A percentile compares a stretch with the other conserved stretches of the same genome.
Conservation (phyloP, 225 moss, liverwort and hornwort genomes). For the Pleurozium schreberi region DNA sequence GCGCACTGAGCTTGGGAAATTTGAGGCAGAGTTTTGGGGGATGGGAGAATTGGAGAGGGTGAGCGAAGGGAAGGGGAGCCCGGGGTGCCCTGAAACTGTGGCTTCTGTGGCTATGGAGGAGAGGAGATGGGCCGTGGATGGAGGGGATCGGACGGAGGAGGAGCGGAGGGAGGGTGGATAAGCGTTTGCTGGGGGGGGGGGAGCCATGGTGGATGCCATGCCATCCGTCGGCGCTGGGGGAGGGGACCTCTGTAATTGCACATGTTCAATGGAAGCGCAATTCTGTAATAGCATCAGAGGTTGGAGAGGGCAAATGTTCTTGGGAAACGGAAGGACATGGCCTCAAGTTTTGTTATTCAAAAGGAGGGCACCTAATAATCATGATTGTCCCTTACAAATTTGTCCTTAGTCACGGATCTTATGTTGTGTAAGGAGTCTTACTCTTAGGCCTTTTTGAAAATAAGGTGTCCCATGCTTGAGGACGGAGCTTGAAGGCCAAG, state of each 20-base stretch:
- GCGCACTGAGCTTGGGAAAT: not conserved
- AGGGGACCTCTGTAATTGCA: not conserved
- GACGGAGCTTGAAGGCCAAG: rapidly evolving
- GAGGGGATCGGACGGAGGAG: not conserved
- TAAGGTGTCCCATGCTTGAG: rapidly evolving
- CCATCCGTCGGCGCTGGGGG: not conserved
- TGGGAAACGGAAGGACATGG: not conserved
- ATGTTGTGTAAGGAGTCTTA: rapidly evolving
- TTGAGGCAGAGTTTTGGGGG: not conserved
- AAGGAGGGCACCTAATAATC: not conserved
- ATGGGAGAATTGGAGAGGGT: not conserved
- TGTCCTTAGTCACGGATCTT: rapidly evolving
- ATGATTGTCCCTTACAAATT: not conserved
- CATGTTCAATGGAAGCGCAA: not conserved
- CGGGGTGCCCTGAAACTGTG: not conserved
- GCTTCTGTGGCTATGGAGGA: slow-evolving; percentile 33
- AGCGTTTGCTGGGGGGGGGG: not conserved
- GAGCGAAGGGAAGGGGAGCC: not conserved
- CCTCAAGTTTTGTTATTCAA: not conserved
- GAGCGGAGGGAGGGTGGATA: not conserved
- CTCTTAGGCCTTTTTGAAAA: rapidly evolving
- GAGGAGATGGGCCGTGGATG: slow-evolving; percentile 1
- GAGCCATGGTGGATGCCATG: not conserved
- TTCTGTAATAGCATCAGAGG: not conserved
- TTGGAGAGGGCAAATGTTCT: not conserved